Conservation (phyloP, 257 asterid genomes). For the Solanum chmielewskii region DNA sequence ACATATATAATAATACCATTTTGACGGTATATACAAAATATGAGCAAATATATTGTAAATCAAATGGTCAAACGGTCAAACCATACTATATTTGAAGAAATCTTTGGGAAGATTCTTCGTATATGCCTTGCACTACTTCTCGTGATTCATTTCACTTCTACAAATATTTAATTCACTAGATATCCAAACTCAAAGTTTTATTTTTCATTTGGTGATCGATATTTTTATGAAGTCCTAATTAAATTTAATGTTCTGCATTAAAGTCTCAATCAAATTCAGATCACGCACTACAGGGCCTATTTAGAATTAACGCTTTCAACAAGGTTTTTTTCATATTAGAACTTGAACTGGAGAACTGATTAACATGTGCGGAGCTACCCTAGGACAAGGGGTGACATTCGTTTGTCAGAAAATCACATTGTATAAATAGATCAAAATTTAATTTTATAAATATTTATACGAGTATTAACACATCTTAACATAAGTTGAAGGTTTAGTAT, state of each 20-base stretch:
- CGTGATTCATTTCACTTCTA: background rate
- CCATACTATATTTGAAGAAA: background rate
- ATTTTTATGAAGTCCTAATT: too few relatives aligned
- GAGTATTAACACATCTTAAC: too few relatives aligned
- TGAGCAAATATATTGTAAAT: background rate
- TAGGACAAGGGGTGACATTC: too few relatives aligned
- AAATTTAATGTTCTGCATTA: too few relatives aligned
- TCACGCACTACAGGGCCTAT: background rate
- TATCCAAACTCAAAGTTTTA: background rate
- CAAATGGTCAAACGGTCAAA: background rate
- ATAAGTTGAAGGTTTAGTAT: too few relatives aligned
- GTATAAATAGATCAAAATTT: too few relatives aligned
- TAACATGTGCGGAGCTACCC: too few relatives aligned
- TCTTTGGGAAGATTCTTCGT: background rate
- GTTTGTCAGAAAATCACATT: too few relatives aligned
- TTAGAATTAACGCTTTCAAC: background rate
- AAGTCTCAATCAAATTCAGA: background rate
- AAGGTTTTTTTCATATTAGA: too few relatives aligned
- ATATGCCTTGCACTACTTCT: background rate
- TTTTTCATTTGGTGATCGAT: accelerated
- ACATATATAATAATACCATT: too few relatives aligned
- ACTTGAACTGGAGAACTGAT: background rate
- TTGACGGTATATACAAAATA: background rate
- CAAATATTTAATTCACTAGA: background rate
- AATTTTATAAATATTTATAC: too few relatives aligned